phyloP scores from a whole-genome alignment of 441 rosid genomes.

The Populus hybrid region DNA sequence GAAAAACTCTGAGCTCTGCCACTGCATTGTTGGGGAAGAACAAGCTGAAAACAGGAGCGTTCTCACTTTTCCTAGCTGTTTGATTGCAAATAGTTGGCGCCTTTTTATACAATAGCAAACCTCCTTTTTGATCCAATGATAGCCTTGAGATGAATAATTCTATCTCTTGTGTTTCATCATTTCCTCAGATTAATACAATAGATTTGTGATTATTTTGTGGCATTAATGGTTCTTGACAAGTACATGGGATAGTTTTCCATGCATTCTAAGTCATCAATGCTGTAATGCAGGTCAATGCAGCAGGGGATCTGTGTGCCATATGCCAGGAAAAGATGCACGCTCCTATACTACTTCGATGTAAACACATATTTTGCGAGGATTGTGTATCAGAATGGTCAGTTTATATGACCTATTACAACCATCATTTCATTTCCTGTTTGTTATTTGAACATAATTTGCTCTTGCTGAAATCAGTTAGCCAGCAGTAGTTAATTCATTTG shows the following conservation, averaged over 20 bases:
- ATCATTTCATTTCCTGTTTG: conserved; percentile 6
- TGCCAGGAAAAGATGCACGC: conserved; percentile 85
- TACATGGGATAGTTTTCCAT: not conserved
- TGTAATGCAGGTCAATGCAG: conserved; percentile 59
- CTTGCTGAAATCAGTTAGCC: not conserved
- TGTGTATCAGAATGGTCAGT: conserved; percentile 78
- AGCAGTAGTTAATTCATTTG: not conserved
- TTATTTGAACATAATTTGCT: not conserved
- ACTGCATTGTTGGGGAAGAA: not conserved
- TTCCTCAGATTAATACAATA: too few relatives aligned
- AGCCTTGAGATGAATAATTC: not conserved
- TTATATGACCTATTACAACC: not conserved
- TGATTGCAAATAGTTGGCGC: not conserved
- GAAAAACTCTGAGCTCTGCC: too few relatives aligned
- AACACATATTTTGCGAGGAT: conserved; percentile 78
- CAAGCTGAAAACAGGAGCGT: not conserved
- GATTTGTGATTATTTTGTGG: not conserved
- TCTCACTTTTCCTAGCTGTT: not conserved
- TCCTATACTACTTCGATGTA: conserved; percentile 64
- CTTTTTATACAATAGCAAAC: not conserved
- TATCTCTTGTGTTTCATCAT: not conserved
- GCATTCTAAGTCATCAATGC: not conserved
- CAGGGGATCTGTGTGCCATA: conserved; percentile 70
- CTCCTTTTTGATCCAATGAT: not conserved
- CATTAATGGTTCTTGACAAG: not conserved